A percentile compares a stretch with the other conserved stretches of the same genome.
Evolutionary conservation across 73 alveolate genomes (phyloP).

Genomic region (Diophrys appendiculata): DNA sequence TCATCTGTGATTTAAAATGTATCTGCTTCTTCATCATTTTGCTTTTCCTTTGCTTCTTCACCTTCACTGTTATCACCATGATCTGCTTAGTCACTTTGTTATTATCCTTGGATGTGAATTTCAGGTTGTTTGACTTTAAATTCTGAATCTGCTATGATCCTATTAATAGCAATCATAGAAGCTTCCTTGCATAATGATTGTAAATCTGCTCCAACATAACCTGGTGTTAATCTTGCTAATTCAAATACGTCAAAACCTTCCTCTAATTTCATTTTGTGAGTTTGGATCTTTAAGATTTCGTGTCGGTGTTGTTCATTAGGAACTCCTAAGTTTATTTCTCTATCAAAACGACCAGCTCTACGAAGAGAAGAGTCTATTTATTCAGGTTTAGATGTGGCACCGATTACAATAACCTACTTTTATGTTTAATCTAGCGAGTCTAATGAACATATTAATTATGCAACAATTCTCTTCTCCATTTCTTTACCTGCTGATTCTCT

Average conservation of each 20-base stretch:
- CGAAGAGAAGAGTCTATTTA: slow-evolving; percentile 95
- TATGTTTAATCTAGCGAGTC: slow-evolving; percentile 89
- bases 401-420: slow-evolving; percentile 83
- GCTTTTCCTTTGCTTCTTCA: not conserved
- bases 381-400: slow-evolving; percentile 98
- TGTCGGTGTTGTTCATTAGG: slow-evolving; percentile 94
- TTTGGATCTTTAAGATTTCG: slow-evolving; percentile 75
- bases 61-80: slow-evolving; percentile 1
- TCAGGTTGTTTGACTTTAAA: not conserved
- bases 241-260: slow-evolving; percentile 74
- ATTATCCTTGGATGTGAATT: no score
- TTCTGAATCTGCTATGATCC: slow-evolving; percentile 43
- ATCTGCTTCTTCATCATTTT: slow-evolving; percentile 3
- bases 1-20: not conserved
- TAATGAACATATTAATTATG: slow-evolving; percentile 95
- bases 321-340: slow-evolving; percentile 97
- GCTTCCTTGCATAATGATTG: slow-evolving; percentile 89
- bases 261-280: slow-evolving; percentile 69
- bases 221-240: slow-evolving; percentile 97
- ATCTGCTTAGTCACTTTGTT: no score
- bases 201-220: slow-evolving; percentile 99
- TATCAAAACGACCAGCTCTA: slow-evolving; percentile 99
- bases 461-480: slow-evolving; percentile 98
- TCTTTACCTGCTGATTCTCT: slow-evolving; percentile 97
- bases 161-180: slow-evolving; percentile 80